phyloP scores from a whole-genome alignment of 345 rosid genomes.

The Punica granatum region DNA sequence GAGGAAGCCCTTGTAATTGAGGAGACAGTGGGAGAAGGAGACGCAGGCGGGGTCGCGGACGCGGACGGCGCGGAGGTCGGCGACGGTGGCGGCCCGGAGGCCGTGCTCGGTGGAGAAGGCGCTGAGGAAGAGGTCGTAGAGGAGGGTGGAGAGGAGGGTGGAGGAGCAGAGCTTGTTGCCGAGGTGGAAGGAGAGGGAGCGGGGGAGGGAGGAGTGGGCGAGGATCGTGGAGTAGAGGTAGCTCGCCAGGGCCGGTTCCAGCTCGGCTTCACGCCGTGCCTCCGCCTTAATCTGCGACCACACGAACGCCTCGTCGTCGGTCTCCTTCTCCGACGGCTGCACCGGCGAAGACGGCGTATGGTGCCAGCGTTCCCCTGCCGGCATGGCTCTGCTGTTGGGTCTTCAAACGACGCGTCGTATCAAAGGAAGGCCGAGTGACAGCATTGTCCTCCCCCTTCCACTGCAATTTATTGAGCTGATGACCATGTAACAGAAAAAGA shows the following conservation, averaged over 20 bases:
- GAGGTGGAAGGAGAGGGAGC: conserved; percentile 81
- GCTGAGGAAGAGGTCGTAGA: conserved; percentile 85
- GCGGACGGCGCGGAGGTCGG: conserved; percentile 86
- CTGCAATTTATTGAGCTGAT: too few relatives aligned
- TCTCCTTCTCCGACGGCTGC: conserved; percentile 15
- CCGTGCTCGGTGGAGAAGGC: conserved; percentile 69
- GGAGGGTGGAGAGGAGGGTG: conserved; percentile 84
- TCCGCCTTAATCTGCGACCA: conserved; percentile 92
- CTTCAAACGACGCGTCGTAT: neutral
- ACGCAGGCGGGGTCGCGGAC: conserved; percentile 91
- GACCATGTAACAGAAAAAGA: too few relatives aligned
- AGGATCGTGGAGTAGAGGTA: conserved; percentile 92
- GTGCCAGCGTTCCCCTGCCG: conserved; percentile 49
- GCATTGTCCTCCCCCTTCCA: neutral
- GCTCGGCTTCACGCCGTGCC: conserved; percentile 85
- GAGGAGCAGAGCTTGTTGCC: conserved; percentile 98
- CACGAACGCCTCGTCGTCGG: conserved; percentile 56
- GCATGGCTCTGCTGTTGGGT: conserved; percentile 23
- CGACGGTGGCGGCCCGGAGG: conserved; percentile 76
- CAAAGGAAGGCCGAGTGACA: neutral
- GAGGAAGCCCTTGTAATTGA: conserved; percentile 91
- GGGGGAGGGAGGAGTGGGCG: conserved; percentile 79
- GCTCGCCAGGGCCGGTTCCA: conserved; percentile 94
- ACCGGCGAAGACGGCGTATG: conserved; percentile 16
- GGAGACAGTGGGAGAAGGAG: conserved; percentile 94